A percentile compares a stretch with the other conserved stretches of the same genome.
These are phyloP conservation scores for Hylodesmum podocarpum DNA, from an alignment of 306 rosid genomes.

Conservation along the genomic window DNA sequence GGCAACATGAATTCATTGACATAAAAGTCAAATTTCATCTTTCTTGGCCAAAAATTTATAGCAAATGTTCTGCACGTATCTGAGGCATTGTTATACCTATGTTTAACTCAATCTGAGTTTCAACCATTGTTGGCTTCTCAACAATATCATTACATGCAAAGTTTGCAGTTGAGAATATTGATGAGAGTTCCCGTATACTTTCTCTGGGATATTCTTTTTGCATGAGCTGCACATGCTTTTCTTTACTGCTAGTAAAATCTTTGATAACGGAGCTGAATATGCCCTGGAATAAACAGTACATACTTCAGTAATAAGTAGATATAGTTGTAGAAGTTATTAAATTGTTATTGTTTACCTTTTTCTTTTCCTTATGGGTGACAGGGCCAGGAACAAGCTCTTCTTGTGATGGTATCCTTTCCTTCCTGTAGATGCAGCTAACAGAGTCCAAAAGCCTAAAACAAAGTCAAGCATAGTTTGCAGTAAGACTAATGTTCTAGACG, in stretches of 20 bases:
- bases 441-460: conserved; percentile 64
- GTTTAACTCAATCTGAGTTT: conserved; percentile 45
- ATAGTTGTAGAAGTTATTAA: not conserved
- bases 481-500: not conserved
- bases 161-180: conserved; percentile 59
- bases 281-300: conserved; percentile 49
- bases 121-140: conserved; percentile 39
- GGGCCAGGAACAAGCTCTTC: conserved; percentile 41
- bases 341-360: conserved; percentile 52
- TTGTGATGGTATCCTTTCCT: conserved; percentile 46
- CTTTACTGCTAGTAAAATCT: conserved; percentile 73
- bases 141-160: conserved; percentile 43
- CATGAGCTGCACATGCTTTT: conserved; percentile 51
- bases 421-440: conserved; percentile 50
- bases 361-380: conserved; percentile 64
- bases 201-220: conserved; percentile 62
- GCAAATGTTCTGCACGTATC: not conserved
- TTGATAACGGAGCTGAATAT: conserved; percentile 73
- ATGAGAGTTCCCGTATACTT: conserved; percentile 57
- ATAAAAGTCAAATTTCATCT: not conserved
- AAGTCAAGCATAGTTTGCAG: not conserved
- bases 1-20: not conserved
- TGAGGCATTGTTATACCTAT: conserved; percentile 56
- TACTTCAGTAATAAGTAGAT: not conserved
- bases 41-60: conserved; percentile 1